Conservation (phyloP, 1,139 yeast species). For the Protomyces gravidus region DNA sequence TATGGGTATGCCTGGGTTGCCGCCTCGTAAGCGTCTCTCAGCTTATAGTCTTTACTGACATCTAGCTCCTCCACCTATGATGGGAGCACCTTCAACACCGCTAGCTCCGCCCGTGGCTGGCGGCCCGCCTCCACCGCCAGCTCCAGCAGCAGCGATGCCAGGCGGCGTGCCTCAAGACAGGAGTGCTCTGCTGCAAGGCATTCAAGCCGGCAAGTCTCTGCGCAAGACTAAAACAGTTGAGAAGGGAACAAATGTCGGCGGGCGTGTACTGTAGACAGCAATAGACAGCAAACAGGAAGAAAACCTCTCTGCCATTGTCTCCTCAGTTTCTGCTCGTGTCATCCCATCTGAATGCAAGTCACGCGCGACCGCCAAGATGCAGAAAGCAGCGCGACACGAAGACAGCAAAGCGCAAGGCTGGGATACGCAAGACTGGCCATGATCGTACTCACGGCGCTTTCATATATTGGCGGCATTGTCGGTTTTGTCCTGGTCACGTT, state of each 20-base stretch:
- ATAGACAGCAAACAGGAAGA: no score
- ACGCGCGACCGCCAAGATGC: no score
- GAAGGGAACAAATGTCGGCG: slow-evolving; percentile 45
- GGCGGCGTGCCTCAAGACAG: slow-evolving; percentile 41
- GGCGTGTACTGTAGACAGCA: slow-evolving; percentile 11
- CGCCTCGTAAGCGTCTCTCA: slow-evolving; percentile 34
- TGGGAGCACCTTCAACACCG: slow-evolving; percentile 27
- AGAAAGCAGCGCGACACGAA: not conserved
- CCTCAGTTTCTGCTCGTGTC: not conserved
- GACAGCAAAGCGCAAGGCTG: no score
- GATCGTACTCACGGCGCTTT: slow-evolving; percentile 19
- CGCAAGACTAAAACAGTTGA: slow-evolving; percentile 75
- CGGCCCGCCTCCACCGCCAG: slow-evolving; percentile 29
- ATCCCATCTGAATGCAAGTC: not conserved
- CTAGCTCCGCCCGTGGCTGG: slow-evolving; percentile 34
- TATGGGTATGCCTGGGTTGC: slow-evolving; percentile 24
- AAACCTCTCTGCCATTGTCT: not conserved
- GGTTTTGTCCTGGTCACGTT: slow-evolving; percentile 73
- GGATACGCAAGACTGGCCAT: slow-evolving; percentile 3
- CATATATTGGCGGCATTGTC: slow-evolving; percentile 54
- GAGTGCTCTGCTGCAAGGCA: slow-evolving; percentile 81
- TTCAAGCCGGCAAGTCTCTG: slow-evolving; percentile 68
- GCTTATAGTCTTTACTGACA: slow-evolving; percentile 33
- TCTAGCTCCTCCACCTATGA: slow-evolving; percentile 34
- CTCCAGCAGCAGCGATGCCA: slow-evolving; percentile 31